Evolutionary conservation across 2,329 filamentous ascomycete species (phyloP).

Genomic region (Diaporthe citriasiana): DNA sequence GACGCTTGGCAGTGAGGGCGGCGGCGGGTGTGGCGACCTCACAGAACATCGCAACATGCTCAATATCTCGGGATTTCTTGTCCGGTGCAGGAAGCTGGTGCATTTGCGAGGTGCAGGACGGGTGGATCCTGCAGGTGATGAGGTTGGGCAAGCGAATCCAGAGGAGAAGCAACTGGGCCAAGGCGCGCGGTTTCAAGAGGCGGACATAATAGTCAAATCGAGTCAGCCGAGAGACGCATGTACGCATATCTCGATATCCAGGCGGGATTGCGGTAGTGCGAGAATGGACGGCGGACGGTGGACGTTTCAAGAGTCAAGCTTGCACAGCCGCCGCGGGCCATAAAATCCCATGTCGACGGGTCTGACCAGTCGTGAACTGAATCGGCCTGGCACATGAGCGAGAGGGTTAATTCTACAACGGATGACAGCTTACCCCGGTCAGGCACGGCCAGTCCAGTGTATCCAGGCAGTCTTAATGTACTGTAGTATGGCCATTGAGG

Average conservation of each 20-base stretch:
- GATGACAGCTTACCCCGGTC: slow-evolving; percentile 21
- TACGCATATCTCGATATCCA: slow-evolving; percentile 13
- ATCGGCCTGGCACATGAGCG: slow-evolving; percentile 4
- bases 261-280: slow-evolving; percentile 22
- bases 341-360: slow-evolving; percentile 20
- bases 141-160: slow-evolving; percentile 7
- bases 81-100: slow-evolving; percentile 17
- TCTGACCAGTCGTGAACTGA: slow-evolving; percentile 15
- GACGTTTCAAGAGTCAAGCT: slow-evolving; percentile 34
- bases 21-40: slow-evolving; percentile 15
- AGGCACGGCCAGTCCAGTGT: background rate
- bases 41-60: slow-evolving; percentile 30
- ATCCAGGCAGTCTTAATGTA: background rate
- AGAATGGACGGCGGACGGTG: slow-evolving; percentile 16
- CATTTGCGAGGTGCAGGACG: slow-evolving; percentile 26
- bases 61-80: slow-evolving; percentile 23
- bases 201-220: slow-evolving; percentile 7
- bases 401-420: background rate
- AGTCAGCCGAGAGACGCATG: slow-evolving; percentile 24
- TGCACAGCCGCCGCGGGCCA: slow-evolving; percentile 25
- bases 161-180: slow-evolving; percentile 8
- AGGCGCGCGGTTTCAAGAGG: slow-evolving; percentile 17
- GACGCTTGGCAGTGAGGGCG: slow-evolving; percentile 25
- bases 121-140: slow-evolving; percentile 19
- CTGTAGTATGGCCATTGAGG: slow-evolving; percentile 3